These are phyloP conservation scores for Rhododendron ferrugineum DNA, from an alignment of 148 eudicot species.

Conservation along the genomic window DNA sequence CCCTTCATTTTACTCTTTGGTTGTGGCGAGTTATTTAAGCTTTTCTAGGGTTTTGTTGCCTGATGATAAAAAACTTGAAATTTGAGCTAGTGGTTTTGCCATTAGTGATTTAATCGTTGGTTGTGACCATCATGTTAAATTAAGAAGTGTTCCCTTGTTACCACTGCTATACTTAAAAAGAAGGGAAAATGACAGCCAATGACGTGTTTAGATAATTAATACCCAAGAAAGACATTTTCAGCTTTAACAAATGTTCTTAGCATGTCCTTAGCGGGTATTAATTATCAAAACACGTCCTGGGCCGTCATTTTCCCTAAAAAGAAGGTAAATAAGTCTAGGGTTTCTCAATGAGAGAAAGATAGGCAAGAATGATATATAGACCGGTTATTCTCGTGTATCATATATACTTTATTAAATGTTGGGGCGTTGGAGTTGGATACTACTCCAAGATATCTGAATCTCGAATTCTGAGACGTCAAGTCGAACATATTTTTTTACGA, in stretches of 20 bases:
- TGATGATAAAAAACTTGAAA: not conserved
- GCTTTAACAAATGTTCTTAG: too few relatives aligned
- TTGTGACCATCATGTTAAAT: not conserved
- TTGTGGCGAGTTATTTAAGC: not conserved
- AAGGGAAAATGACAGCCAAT: too few relatives aligned
- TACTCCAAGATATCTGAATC: not conserved
- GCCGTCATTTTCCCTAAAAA: too few relatives aligned
- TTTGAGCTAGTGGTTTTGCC: not conserved
- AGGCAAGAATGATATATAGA: not conserved
- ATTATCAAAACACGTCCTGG: too few relatives aligned
- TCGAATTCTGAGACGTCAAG: not conserved
- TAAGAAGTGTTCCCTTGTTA: not conserved
- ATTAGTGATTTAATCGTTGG: not conserved
- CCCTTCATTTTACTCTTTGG: slow-evolving; percentile 2
- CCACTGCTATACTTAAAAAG: not conserved
- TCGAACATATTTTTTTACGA: not conserved
- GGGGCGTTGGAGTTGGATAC: not conserved
- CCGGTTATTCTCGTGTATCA: not conserved
- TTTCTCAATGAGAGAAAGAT: not conserved
- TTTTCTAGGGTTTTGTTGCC: not conserved
- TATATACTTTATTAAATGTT: not conserved
- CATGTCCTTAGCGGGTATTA: too few relatives aligned
- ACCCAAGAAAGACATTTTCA: too few relatives aligned
- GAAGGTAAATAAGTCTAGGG: not conserved
- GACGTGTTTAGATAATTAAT: too few relatives aligned